Base-by-base conservation (phyloP, 2,329 filamentous ascomycete species). In the Chrysoporthe austroafricana region DNA sequence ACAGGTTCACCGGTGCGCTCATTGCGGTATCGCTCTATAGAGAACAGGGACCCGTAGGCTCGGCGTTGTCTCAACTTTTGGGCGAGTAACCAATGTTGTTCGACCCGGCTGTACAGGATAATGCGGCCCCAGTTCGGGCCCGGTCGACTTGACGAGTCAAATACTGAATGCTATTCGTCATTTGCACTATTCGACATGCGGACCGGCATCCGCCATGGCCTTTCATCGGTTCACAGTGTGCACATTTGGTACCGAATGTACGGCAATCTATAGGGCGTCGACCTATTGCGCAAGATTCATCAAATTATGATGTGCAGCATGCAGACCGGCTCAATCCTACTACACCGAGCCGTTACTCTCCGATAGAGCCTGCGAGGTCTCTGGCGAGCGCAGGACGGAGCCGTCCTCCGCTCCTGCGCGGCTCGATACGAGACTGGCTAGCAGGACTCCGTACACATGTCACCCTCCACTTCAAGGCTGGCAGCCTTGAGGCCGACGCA, bases 161-260 rank as follows among this genome's bases (percentile, higher is more conserved):
- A n/a, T 34, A 54, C 61, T n/a, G 48, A 32, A 48, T 54, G 61
- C 46, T 54, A 13, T 32, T 63, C 36, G 46, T 63, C 46, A 50
- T 48, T 48, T 32, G 34, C 39, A 14, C 32, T 32, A 5, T 54
- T n/a, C 46, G 46, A 54, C 39, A 18, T 14, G 34, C 61, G 48
- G 54, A n/a, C 46, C 61, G 48, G 11, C 4, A n/a, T 39, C 18
- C n/a, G 46, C 18, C 36, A 43, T 21, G 34, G 18, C 34, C n/a
- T 16, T 18, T 43, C 61, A 60, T 21, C 8, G 36, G 32, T 21
- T 26, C 32, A 21, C 7, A 6, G 18, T 13, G 32, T 43, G 14
- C 3, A 34, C 46, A 13, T 8, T n/a, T 48, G 61, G 46, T 63
- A 42, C 61, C 48, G 48, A 63, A 11, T 8, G 59, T 11, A 50